Base-by-base conservation (phyloP, 164 flowering plant species). In the Aristolochia fimbriata region DNA sequence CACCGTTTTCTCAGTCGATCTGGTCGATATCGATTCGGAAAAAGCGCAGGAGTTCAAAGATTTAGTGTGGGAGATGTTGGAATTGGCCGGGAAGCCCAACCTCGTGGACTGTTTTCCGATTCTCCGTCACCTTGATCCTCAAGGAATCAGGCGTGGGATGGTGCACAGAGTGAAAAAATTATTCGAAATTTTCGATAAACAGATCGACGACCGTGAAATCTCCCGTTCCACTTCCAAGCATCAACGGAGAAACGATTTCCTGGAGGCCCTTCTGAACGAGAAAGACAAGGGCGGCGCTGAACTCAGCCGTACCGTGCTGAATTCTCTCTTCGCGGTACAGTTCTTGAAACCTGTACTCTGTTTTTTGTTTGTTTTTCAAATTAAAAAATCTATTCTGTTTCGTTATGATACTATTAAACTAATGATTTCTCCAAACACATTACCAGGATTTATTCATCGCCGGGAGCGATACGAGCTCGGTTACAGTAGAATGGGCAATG, bases 401-500 rank as follows among this genome's bases (percentile, higher is more conserved):
- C n/a, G n/a, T n/a, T n/a, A n/a, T n/a, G n/a, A n/a, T n/a, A n/a
- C n/a, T n/a, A 25, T n/a, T 17, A 14, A 12, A 1, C n/a, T 55
- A 24, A 24, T 11, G 17, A 3, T 55, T 11, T 12, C 10, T 24
- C 5, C 3, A 12, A 21, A 3, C 31, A n/a, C n/a, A n/a, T n/a
- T 5, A 31, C 48, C 60, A 41, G 60, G 60, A 57, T 5, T 13
- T 57, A 8, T 41, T 57, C n/a, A 14, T 21, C 10, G 25, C 60
- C 1, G 49, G 49, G 12, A 57, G 23, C 24, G 60, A 57, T 13
- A 43, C 48, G 6, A 57, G 25, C 60, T 37, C 60, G 16, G 21
- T 2, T 16, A 57, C 60, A 14, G 33, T 60, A 6, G 62, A 60
- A 47, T 60, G 62, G 62, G 62, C 62, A 15, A 60, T 57, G 60